Evolutionary conservation across 257 asterid species (phyloP).

Genomic region (Solanum sejunctum): DNA sequence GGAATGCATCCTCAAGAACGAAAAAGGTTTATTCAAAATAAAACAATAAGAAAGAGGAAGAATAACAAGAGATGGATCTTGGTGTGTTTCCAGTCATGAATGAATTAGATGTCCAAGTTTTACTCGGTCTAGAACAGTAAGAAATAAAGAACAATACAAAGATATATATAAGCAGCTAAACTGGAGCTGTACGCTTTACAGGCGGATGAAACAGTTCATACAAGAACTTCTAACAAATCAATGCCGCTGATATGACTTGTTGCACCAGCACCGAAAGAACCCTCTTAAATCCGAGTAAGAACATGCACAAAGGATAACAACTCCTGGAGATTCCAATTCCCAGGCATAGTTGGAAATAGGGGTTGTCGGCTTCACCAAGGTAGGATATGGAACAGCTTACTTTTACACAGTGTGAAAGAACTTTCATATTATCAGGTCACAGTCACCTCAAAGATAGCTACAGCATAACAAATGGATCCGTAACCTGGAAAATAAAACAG

Average conservation of each 20-base stretch:
- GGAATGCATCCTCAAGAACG: not conserved
- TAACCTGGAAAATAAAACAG: not conserved
- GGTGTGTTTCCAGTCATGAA: not conserved
- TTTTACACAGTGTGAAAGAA: not conserved
- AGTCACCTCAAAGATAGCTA: not conserved
- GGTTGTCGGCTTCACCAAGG: not conserved
- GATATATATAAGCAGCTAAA: not conserved
- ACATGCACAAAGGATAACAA: not conserved
- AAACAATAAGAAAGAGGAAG: not conserved
- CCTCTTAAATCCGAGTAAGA: not conserved
- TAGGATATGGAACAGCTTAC: not conserved
- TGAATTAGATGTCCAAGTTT: not conserved
- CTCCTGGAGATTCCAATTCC: not conserved
- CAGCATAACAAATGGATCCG: not conserved
- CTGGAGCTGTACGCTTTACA: not conserved
- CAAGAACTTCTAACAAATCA: not conserved
- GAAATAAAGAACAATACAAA: not conserved
- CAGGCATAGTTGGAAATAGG: not conserved
- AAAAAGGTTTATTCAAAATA: not conserved
- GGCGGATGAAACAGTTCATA: not conserved
- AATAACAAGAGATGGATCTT: not conserved
- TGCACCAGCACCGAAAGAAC: not conserved
- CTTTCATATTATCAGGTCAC: not conserved
- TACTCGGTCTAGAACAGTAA: not conserved
- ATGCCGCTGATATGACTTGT: not conserved